phyloP scores from a whole-genome alignment of 345 rosid genomes.

The Kandelia obovata region DNA sequence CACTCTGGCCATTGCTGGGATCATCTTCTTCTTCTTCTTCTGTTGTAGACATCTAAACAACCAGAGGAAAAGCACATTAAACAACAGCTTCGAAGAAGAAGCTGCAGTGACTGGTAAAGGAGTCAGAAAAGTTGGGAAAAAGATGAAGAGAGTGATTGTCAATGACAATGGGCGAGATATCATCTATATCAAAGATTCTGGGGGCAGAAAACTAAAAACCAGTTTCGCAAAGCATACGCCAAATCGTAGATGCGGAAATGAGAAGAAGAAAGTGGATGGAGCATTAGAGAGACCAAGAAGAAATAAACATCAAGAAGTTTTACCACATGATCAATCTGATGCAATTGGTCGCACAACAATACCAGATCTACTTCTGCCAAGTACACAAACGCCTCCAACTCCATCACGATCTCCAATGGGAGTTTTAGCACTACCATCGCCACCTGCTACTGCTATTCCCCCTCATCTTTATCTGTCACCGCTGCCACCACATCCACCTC shows the following conservation, averaged over 20 bases:
- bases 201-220: constrained; percentile 23
- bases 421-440: constrained; percentile 8
- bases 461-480: constrained; percentile 18
- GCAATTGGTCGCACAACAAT: not conserved
- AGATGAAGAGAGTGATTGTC: constrained; percentile 44
- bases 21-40: constrained; percentile 38
- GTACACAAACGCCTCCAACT: not conserved
- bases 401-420: not conserved
- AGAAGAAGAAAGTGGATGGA: constrained; percentile 27
- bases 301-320: constrained; percentile 8
- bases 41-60: constrained; percentile 17
- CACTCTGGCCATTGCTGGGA: constrained; percentile 24
- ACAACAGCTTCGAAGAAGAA: constrained; percentile 35
- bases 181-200: constrained; percentile 46
- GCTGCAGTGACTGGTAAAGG: constrained; percentile 28
- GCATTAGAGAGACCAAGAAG: constrained; percentile 9
- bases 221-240: constrained; percentile 32
- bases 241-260: constrained; percentile 43
- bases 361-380: constrained; percentile 4
- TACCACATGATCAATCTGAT: constrained; percentile 4
- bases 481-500: constrained; percentile 7
- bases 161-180: constrained; percentile 52
- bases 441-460: constrained; percentile 6
- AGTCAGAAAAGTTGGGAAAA: constrained; percentile 27
- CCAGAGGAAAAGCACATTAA: constrained; percentile 5